Evolutionary conservation across 805 yeast species (phyloP), one percentile per base, ranked within the genome.

Genomic region (Myxozyma udenii): DNA sequence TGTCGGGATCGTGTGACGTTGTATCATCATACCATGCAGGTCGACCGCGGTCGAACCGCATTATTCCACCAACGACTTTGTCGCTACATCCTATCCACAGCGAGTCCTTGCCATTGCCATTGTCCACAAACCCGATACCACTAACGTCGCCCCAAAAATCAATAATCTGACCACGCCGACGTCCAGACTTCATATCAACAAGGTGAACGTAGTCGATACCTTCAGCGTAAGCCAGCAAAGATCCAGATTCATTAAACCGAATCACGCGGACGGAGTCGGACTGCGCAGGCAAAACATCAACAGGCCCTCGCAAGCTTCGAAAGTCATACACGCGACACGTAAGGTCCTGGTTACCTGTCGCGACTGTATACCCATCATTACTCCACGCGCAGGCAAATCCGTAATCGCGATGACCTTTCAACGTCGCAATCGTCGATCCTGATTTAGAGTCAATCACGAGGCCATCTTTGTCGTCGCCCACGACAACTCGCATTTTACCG

Each of bases 301-400:
- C 61, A 2, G 60, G 57, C 22, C 46, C 40, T 11, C 33, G 44
- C 16, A 51, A 38, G 7, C 61, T 66, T 44, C 86, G 61, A 37
- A 72, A 62, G 64, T 81, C 85, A 73, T 53, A 55, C 5, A 59
- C 21, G 19, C 53, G 67, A 11, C 80, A 74, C 6, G 81, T 74
- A 1, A 81, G 76, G 63, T 81, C 86, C 63, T 81, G 85, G 60
- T 75, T 78, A 4, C 85, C 85, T 0, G 84, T 76, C 3, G 78
- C 75, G 16, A 81, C 55, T 3, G 69, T 58, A 42, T 74, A 66
- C 12, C 73, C 78, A 55, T 74, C 58, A 40, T 64, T 62, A 6
- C 71, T 68, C 85, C 85, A 81, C 59, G 80, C 84, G 61, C 84
- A 80, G 37, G 81, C 71, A 56, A 81, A 81, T 2, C 81, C 76